Percentiles rank a stretch among this genome's conserved stretches.
Conservation (phyloP, 192 early-diverging fungal species). For the Gigaspora rosea region DNA sequence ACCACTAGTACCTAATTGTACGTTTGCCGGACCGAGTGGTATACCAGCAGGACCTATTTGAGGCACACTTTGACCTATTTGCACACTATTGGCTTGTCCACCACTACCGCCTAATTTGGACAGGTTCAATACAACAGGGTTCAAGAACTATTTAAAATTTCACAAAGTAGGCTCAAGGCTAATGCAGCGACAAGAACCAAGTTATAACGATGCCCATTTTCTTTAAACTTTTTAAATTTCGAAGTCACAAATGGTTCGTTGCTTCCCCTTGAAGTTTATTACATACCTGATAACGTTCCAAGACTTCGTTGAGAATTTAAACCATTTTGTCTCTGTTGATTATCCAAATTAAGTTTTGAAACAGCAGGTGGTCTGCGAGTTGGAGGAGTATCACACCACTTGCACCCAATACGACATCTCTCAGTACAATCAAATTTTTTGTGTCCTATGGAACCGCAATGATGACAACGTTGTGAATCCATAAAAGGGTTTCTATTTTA, state of each 20-base stretch:
- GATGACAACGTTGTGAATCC: slow-evolving; percentile 29
- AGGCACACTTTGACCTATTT: background rate
- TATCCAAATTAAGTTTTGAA: background rate
- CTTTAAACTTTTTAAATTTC: background rate
- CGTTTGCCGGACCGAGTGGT: background rate
- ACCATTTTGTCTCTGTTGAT: background rate
- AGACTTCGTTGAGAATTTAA: background rate
- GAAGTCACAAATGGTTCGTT: background rate
- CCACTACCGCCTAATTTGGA: background rate
- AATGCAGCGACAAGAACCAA: background rate
- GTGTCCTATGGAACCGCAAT: slow-evolving; percentile 26
- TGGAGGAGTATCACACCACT: slow-evolving; percentile 27
- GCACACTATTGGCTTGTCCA: background rate
- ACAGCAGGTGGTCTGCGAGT: slow-evolving; percentile 9
- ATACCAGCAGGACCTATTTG: no score
- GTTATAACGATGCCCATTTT: background rate
- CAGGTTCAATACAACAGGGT: no score
- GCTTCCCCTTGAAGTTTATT: background rate
- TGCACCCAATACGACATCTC: slow-evolving; percentile 28
- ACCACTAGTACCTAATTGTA: background rate
- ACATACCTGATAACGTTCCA: slow-evolving; percentile 2
- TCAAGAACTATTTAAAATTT: background rate
- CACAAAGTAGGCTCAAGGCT: background rate
- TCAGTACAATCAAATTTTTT: slow-evolving; percentile 32
- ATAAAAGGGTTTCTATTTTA: background rate